Conservation (phyloP, 148 eudicot species). For the Cornus suecica region DNA sequence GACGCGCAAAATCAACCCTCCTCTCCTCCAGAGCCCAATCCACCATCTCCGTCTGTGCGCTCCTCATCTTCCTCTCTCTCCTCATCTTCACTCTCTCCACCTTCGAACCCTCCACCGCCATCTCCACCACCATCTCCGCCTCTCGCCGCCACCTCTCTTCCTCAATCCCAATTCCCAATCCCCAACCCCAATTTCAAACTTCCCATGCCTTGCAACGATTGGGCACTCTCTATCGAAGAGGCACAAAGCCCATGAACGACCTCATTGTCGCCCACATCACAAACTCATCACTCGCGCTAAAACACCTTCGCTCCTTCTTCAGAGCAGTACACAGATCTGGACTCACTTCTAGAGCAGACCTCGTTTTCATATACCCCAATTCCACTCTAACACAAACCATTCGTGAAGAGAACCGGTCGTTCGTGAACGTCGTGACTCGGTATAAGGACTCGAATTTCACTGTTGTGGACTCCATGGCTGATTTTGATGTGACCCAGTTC, state of each 20-base stretch:
- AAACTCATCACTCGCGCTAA: constrained; percentile 27
- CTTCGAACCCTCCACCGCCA: constrained; percentile 46
- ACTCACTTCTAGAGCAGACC: constrained; percentile 45
- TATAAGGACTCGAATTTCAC: constrained; percentile 6
- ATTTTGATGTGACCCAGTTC: constrained; percentile 35
- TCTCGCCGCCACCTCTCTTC: constrained; percentile 18
- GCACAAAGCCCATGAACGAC: constrained; percentile 56
- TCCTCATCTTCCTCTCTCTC: constrained; percentile 56
- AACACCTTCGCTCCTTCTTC: constrained; percentile 38
- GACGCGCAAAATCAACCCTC: constrained; percentile 23
- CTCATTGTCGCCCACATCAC: constrained; percentile 53
- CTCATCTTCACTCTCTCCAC: constrained; percentile 70
- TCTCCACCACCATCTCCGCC: neutral
- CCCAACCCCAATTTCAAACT: neutral
- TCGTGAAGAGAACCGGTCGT: constrained; percentile 15
- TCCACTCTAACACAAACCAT: no score
- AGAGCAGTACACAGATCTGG: constrained; percentile 35
- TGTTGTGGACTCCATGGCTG: constrained; percentile 3
- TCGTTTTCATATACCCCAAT: constrained; percentile 28
- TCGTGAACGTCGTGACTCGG: constrained; percentile 31
- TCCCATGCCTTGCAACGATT: constrained; percentile 60
- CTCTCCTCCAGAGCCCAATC: constrained; percentile 53
- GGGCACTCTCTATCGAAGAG: constrained; percentile 57
- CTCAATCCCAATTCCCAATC: neutral
- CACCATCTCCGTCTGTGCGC: constrained; percentile 58